A percentile compares a stretch with the other conserved stretches of the same genome.
phyloP scores from a whole-genome alignment of 2,329 filamentous ascomycete genomes.

The Verticillium klebahnii region DNA sequence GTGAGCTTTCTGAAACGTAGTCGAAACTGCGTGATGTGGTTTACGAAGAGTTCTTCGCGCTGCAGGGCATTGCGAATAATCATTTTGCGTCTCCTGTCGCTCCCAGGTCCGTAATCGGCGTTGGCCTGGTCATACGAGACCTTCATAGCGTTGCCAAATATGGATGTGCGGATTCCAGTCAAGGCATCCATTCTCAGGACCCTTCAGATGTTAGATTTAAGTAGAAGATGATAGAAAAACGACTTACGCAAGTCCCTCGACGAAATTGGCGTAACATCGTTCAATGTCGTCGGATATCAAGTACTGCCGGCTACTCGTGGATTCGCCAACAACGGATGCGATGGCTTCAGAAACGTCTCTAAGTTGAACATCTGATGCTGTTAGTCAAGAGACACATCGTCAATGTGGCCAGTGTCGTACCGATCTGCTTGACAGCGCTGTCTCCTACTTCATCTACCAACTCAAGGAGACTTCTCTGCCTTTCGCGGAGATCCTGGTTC shows the following conservation, averaged over 20 bases:
- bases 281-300: neutral
- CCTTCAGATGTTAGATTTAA: slow-evolving; percentile 15
- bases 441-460: slow-evolving; percentile 21
- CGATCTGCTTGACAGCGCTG: neutral
- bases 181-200: slow-evolving; percentile 26
- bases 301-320: neutral
- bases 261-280: neutral
- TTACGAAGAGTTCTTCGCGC: slow-evolving; percentile 21
- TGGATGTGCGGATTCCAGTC: slow-evolving; percentile 30
- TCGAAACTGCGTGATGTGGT: slow-evolving; percentile 21
- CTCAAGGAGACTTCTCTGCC: slow-evolving; percentile 20
- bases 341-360: neutral
- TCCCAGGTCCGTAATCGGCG: slow-evolving; percentile 29
- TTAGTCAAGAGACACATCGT: neutral
- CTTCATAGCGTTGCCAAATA: slow-evolving; percentile 31
- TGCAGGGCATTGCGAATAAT: slow-evolving; percentile 25
- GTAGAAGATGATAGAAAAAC: slow-evolving; percentile 6
- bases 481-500: slow-evolving; percentile 2
- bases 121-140: slow-evolving; percentile 24
- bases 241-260: neutral
- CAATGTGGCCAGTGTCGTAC: neutral
- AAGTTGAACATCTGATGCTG: neutral
- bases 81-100: slow-evolving; percentile 24
- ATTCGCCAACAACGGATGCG: neutral
- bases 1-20: slow-evolving; percentile 15